Evolutionary conservation across 495 filamentous ascomycete species (phyloP).

Genomic region (Parathielavia hyrcaniae): DNA sequence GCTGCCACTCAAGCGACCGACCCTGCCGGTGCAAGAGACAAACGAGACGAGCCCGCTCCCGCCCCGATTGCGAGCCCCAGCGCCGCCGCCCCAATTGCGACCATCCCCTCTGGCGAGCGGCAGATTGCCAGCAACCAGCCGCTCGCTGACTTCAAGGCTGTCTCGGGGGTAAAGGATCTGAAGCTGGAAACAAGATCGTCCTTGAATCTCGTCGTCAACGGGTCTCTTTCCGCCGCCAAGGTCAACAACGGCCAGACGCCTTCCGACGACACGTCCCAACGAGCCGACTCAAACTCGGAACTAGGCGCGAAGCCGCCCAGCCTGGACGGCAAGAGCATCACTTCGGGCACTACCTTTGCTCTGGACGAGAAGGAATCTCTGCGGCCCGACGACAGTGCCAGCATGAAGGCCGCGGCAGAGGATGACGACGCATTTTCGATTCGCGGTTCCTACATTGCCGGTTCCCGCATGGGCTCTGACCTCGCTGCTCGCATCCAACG

Average conservation of each 20-base stretch:
- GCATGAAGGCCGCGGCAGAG: constrained; percentile 74
- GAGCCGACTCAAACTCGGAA: constrained; percentile 61
- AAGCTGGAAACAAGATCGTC: constrained; percentile 32
- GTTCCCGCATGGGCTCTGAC: constrained; percentile 74
- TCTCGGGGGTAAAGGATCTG: constrained; percentile 36
- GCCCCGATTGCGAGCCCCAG: constrained; percentile 10
- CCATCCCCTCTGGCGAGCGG: constrained; percentile 9
- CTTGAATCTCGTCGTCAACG: constrained; percentile 48
- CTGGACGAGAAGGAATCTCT: constrained; percentile 93
- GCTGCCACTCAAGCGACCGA: constrained; percentile 25
- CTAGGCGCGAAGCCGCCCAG: constrained; percentile 79
- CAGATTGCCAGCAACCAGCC: constrained; percentile 2
- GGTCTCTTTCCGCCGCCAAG: constrained; percentile 36
- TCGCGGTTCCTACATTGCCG: constrained; percentile 63
- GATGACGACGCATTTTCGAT: constrained; percentile 79
- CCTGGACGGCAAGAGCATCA: constrained; percentile 84
- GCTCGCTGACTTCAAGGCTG: constrained; percentile 25
- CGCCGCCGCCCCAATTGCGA: constrained; percentile 10
- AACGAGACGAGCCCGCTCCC: constrained; percentile 3
- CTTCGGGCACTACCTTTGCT: constrained; percentile 84
- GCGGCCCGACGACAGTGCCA: constrained; percentile 89
- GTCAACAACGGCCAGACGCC: constrained; percentile 36
- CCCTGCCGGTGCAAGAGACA: constrained; percentile 12
- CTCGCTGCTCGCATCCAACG: constrained; percentile 70
- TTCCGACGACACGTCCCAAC: constrained; percentile 46